Evolutionary conservation across 257 asterid genomes (phyloP).

Genomic region (Coffea eugenioides): DNA sequence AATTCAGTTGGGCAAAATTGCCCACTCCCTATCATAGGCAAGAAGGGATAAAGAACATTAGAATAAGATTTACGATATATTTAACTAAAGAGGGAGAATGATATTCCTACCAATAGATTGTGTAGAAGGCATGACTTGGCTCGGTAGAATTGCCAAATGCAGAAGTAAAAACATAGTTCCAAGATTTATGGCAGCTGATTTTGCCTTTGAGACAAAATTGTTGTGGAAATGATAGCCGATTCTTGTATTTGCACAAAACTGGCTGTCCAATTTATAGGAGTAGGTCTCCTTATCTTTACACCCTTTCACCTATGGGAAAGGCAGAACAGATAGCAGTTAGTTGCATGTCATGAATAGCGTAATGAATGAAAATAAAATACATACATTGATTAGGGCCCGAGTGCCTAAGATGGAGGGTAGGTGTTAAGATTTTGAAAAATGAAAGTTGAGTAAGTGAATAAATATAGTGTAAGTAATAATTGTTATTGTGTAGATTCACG

Average conservation of each 20-base stretch:
- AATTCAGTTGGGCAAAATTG: neutral
- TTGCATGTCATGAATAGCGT: neutral
- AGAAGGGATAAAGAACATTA: neutral
- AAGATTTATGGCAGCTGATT: no score
- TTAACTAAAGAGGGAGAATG: no score
- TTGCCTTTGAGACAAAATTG: neutral
- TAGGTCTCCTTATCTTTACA: neutral
- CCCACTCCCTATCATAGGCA: neutral
- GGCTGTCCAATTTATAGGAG: neutral
- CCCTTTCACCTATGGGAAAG: neutral
- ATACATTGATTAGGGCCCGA: no score
- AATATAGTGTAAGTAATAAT: no score
- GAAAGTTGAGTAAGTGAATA: no score
- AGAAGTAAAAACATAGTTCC: neutral
- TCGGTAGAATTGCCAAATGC: neutral
- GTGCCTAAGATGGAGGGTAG: no score
- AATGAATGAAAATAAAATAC: neutral
- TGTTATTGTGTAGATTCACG: no score
- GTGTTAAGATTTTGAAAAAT: no score
- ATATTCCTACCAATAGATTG: neutral
- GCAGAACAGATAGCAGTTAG: neutral
- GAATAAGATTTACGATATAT: neutral
- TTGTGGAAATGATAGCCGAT: neutral
- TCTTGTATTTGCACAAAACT: neutral
- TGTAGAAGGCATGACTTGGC: neutral